Percentiles rank a stretch among this genome's conserved stretches.
phyloP scores from a whole-genome alignment of 2,329 filamentous ascomycete species.

The Pseudogymnoascus sp. region DNA sequence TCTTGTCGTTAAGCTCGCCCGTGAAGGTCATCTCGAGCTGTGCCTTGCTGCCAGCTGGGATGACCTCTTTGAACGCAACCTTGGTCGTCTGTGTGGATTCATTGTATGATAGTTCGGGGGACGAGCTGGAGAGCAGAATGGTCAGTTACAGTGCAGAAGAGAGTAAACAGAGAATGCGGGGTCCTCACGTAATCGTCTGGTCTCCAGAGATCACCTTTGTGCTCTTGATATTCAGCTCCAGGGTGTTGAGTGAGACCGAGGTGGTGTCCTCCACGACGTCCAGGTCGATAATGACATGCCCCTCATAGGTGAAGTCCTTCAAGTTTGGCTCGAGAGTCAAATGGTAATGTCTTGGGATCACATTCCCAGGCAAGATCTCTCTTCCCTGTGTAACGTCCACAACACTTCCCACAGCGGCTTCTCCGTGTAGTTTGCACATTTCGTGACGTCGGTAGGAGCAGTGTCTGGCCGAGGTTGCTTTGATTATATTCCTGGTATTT shows the following conservation, averaged over 20 bases:
- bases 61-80: conserved; percentile 66
- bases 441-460: conserved; percentile 68
- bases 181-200: conserved; percentile 39
- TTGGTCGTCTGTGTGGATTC: conserved; percentile 75
- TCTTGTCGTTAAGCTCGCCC: conserved; percentile 81
- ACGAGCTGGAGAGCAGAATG: conserved; percentile 44
- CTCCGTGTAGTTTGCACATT: conserved; percentile 62
- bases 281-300: conserved; percentile 77
- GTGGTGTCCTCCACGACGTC: conserved; percentile 79
- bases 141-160: conserved; percentile 15
- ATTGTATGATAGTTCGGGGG: conserved; percentile 65
- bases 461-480: conserved; percentile 37
- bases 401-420: conserved; percentile 46
- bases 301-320: conserved; percentile 78
- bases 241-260: conserved; percentile 79
- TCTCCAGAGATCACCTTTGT: conserved; percentile 61
- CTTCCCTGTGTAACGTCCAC: conserved; percentile 59
- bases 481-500: conserved; percentile 19
- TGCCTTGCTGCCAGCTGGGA: conserved; percentile 70
- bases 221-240: conserved; percentile 76
- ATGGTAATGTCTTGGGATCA: conserved; percentile 88
- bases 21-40: conserved; percentile 72
- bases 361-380: conserved; percentile 84
- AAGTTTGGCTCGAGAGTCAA: conserved; percentile 88
- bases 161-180: conserved; percentile 15